Evolutionary conservation across 768 basidiomycete genomes (phyloP), one percentile per base, ranked within the genome.

Genomic region (Chlorophyllum brunneum): DNA sequence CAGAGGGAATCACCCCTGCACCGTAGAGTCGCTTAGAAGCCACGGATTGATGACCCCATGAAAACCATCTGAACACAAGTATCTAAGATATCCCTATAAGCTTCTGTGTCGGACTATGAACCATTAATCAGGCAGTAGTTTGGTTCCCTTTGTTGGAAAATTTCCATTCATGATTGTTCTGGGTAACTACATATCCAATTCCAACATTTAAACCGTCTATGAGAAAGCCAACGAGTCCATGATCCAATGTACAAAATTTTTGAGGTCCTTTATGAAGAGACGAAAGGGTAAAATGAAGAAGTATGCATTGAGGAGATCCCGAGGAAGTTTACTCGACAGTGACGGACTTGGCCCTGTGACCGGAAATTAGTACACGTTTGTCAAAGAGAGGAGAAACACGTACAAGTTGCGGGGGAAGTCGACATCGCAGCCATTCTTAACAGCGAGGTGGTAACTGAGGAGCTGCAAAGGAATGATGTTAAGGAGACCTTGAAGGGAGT

Each of bases 371-470:
- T 34, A 54, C 36, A 57, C 16, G 24, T 42, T 37, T 20, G 50
- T 10, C n/a, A 16, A 51, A 36, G 31, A 48, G 11, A 44, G 7
- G 16, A 38, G 53, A 49, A 54, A 51, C 29, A 79, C 89, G 62
- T 64, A 91, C 86, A 98, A 74, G 77, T 98, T 98, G 64, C 95
- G 79, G 37, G 95, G 95, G 86, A 97, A 97, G 68, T 99, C 95
- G 59, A 98, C 95, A 66, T 98, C 95, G 58, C 91, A 94, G 27
- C 95, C 97, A 65, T 93, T 93, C 76, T 81, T 88, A 61, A 98
- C 85, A 2, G 95, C 95, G 56, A 99, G 73, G 73, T 98, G 95
- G 71, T 99, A 99, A 57, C 90, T 92, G 54, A 98, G 78, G 56
- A 99, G 77, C 67, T 98, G 97, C 56, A 99, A 78, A 34, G 97